These are phyloP conservation scores for Thalia dealbata DNA, from an alignment of 176 grass and related monocot species.

Conservation along the genomic window DNA sequence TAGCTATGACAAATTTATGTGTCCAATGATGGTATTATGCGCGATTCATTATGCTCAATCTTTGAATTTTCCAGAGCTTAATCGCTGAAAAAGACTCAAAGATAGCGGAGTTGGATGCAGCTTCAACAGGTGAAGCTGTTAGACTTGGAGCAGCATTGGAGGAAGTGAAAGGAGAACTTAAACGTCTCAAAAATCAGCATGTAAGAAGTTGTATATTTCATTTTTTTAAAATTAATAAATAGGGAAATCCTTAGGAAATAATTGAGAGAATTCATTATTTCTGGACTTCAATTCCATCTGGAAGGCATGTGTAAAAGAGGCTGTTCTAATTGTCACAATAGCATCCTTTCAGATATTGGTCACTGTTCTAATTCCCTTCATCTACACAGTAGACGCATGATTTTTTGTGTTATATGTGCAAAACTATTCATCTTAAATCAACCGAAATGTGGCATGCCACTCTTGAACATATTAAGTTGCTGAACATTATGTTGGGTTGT, in stretches of 20 bases:
- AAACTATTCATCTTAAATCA: not conserved
- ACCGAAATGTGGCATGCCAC: not conserved
- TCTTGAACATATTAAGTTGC: not conserved
- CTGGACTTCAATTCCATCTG: not conserved
- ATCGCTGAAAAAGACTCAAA: conserved; percentile 82
- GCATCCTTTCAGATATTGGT: not conserved
- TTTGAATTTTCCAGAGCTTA: conserved; percentile 44
- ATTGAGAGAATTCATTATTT: conserved; percentile 6
- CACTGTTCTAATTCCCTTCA: too few species aligned
- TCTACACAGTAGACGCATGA: too few species aligned
- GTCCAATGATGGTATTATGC: not conserved
- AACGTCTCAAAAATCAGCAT: conserved; percentile 56
- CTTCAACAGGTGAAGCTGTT: conserved; percentile 85
- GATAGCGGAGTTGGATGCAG: conserved; percentile 91
- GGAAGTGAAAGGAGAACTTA: conserved; percentile 73
- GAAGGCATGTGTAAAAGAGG: not conserved
- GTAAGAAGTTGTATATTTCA: conserved; percentile 28
- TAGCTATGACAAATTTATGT: not conserved
- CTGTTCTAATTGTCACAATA: not conserved
- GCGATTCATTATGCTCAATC: conserved; percentile 1
- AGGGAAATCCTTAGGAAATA: not conserved
- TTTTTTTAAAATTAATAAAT: not conserved
- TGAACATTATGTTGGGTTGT: not conserved
- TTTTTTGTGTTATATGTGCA: not conserved
- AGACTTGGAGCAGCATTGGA: conserved; percentile 76